Percentiles rank a stretch among this genome's conserved stretches.
Evolutionary conservation across 106 monocot genomes (phyloP).

Genomic region (Allium sativum): DNA sequence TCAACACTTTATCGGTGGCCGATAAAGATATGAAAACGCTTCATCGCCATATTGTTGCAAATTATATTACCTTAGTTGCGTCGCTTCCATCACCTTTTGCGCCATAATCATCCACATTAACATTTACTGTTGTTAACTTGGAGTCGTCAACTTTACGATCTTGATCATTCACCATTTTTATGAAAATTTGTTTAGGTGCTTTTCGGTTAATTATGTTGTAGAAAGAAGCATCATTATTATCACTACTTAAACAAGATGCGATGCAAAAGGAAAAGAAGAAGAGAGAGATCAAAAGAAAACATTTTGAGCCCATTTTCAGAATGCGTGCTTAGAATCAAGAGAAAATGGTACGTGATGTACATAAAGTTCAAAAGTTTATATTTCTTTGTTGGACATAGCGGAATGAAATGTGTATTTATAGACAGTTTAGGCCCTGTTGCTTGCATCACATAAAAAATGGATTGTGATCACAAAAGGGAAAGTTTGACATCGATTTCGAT

Average conservation of each 20-base stretch:
- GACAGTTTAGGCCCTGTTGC: too few relatives aligned
- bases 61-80: slow-evolving; percentile 2
- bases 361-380: too few relatives aligned
- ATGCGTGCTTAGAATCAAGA: not conserved
- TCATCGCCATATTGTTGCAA: not conserved
- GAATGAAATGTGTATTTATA: too few relatives aligned
- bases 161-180: not conserved
- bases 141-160: too few relatives aligned
- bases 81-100: slow-evolving; percentile 11
- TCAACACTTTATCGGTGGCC: too few relatives aligned
- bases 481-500: too few relatives aligned
- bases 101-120: slow-evolving; percentile 9
- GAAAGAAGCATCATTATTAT: not conserved
- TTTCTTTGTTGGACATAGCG: too few relatives aligned
- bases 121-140: not conserved
- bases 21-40: not conserved
- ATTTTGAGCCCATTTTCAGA: not conserved
- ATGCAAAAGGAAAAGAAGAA: not conserved
- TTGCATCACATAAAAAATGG: too few relatives aligned
- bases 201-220: not conserved
- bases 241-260: not conserved
- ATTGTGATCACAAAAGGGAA: too few relatives aligned
- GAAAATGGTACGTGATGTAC: not conserved
- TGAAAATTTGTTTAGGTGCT: not conserved
- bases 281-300: not conserved